Conservation (phyloP, 371 early-diverging fungal species). For the Smittium mucronatum region DNA sequence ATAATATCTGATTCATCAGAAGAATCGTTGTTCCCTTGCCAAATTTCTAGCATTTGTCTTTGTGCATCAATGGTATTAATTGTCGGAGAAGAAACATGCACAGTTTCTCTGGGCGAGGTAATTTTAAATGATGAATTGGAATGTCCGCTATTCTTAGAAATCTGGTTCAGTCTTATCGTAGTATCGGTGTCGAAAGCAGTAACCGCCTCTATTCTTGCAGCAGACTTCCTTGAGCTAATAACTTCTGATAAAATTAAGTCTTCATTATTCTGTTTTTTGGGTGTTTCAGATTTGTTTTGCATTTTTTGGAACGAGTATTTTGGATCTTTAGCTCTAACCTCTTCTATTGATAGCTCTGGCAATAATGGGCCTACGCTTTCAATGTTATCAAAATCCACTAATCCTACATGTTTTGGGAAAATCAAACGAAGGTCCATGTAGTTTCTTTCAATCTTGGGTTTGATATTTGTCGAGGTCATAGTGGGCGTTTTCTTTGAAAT, state of each 20-base stretch:
- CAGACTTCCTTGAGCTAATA: background rate
- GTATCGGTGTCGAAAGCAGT: background rate
- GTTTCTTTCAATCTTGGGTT: background rate
- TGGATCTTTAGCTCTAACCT: slow-evolving; percentile 18
- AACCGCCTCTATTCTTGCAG: background rate
- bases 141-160: too few species aligned
- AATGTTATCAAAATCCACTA: background rate
- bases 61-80: slow-evolving; percentile 50
- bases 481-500: too few species aligned
- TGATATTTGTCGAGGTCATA: too few species aligned
- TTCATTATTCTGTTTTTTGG: background rate
- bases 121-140: background rate
- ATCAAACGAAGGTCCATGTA: background rate
- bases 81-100: slow-evolving; percentile 37
- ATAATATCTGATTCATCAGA: background rate
- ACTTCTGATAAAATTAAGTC: background rate
- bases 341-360: slow-evolving; percentile 36
- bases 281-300: background rate
- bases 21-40: slow-evolving; percentile 17
- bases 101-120: background rate
- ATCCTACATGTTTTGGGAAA: background rate
- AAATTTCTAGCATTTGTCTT: slow-evolving; percentile 47
- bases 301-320: background rate
- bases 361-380: background rate
- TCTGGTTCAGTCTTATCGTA: background rate